Percentiles rank a stretch among this genome's conserved stretches.
Conservation (phyloP, 495 filamentous ascomycete genomes). For the Aspergillus kassunensis region DNA sequence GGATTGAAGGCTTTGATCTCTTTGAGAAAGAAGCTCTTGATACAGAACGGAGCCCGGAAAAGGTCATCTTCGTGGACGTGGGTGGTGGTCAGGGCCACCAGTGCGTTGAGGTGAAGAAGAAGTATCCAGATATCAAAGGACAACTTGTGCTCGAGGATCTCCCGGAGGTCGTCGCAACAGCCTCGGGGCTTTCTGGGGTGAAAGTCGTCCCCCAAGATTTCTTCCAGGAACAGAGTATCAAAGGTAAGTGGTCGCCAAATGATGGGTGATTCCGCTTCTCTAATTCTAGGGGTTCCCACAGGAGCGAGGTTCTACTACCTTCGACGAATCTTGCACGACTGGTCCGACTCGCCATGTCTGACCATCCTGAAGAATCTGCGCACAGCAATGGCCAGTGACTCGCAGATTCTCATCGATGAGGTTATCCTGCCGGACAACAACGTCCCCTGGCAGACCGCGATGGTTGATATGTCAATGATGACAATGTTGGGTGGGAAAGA, state of each 20-base stretch:
- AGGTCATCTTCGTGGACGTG: conserved; percentile 47
- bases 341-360: conserved; percentile 25
- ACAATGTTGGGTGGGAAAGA: conserved; percentile 29
- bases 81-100: conserved; percentile 55
- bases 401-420: conserved; percentile 39
- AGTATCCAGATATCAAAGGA: conserved; percentile 36
- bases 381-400: conserved; percentile 31
- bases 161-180: conserved; percentile 34
- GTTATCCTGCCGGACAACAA: conserved; percentile 32
- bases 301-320: conserved; percentile 2
- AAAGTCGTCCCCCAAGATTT: conserved; percentile 46
- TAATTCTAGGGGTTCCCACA: not conserved
- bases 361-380: conserved; percentile 32
- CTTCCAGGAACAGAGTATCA: conserved; percentile 45
- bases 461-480: conserved; percentile 40
- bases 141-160: conserved; percentile 54
- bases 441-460: conserved; percentile 24
- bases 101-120: conserved; percentile 38
- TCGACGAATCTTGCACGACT: conserved; percentile 40
- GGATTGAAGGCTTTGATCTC: conserved; percentile 23
- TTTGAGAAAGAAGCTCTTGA: conserved; percentile 12
- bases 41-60: conserved; percentile 9
- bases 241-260: conserved; percentile 19
- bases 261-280: not conserved
- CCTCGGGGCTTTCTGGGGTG: conserved; percentile 40